Evolutionary conservation across 306 rosid genomes (phyloP), one percentile per base, ranked within the genome.

Genomic region (Lagenaria siceraria): DNA sequence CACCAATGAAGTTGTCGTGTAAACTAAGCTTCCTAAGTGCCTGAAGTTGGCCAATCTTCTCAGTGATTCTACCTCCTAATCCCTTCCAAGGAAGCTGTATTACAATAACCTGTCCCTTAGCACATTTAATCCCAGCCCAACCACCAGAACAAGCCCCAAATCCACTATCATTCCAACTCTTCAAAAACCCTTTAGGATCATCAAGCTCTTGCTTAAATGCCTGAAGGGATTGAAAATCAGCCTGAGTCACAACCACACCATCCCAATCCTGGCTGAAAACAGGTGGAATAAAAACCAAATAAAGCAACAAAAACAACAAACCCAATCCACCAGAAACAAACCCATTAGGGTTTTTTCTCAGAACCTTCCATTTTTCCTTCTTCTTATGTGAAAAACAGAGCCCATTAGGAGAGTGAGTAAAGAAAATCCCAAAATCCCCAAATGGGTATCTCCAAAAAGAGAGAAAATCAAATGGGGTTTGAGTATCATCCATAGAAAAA

Each of bases 11-110:
- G 76, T 93, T 93, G 78, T 93, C 95, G 12, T 93, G 98, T 75
- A 93, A 90, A 78, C 97, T 93, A 12, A 93, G 91, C 83, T 93
- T 93, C 71, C 97, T 76, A 11, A 93, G 91, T 6, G 88, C 97
- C 24, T 83, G 87, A 77, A 93, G 92, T 60, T 88, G 96, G 8
- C 97, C 92, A 8, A 93, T 91, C 71, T 81, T 91, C 22, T 88
- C 86, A 0, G 98, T 81, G 85, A 93, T 87, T 49, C 74, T 80
- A 0, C 98, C 98, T 14, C 87, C 80, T 11, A 93, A 78, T 22
- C 92, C 92, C 76, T 86, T 91, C 97, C 97, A 93, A 15, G 97
- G 98, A 81, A 93, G 97, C 83, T 93, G 90, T 48, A 93, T 85
- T 8, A 91, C 97, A 83, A 93, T 93, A 10, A 93, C 98, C 74